Conservation (phyloP, 106 monocot genomes). For the Acanthochlamys bracteata region DNA sequence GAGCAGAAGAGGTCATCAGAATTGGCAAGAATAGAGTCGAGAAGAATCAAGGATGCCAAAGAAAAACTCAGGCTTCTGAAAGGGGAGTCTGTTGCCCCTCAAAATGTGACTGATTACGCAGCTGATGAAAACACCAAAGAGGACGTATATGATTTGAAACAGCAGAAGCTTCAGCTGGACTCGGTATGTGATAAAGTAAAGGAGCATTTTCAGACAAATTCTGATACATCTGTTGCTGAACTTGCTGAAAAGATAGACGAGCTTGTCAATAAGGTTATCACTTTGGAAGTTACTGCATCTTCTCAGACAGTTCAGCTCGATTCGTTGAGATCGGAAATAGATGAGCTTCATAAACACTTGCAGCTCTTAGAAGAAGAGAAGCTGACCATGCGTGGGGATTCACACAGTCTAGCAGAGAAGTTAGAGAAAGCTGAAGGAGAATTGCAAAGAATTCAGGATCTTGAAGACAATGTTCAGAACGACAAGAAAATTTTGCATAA, state of each 20-base stretch:
- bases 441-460: slow-evolving; percentile 12
- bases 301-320: slow-evolving; percentile 20
- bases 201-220: slow-evolving; percentile 14
- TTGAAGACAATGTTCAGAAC: slow-evolving; percentile 10
- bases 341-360: slow-evolving; percentile 13
- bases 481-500: slow-evolving; percentile 10
- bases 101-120: background rate
- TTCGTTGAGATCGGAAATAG: slow-evolving; percentile 3
- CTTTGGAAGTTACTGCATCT: slow-evolving; percentile 20
- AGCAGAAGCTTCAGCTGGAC: slow-evolving; percentile 17
- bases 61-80: slow-evolving; percentile 1
- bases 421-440: slow-evolving; percentile 19
- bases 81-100: background rate
- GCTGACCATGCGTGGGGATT: slow-evolving; percentile 1
- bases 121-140: background rate
- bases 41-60: slow-evolving; percentile 8
- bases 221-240: slow-evolving; percentile 12
- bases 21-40: slow-evolving; percentile 6
- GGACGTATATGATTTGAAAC: background rate
- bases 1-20: slow-evolving; percentile 7
- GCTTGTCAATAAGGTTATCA: slow-evolving; percentile 21
- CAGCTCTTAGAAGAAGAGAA: slow-evolving; percentile 26
- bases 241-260: slow-evolving; percentile 47
- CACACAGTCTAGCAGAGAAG: slow-evolving; percentile 4
- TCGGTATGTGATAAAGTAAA: slow-evolving; percentile 21